Base-by-base conservation (phyloP, 495 filamentous ascomycete genomes). In the Xylaria bambusicola region DNA sequence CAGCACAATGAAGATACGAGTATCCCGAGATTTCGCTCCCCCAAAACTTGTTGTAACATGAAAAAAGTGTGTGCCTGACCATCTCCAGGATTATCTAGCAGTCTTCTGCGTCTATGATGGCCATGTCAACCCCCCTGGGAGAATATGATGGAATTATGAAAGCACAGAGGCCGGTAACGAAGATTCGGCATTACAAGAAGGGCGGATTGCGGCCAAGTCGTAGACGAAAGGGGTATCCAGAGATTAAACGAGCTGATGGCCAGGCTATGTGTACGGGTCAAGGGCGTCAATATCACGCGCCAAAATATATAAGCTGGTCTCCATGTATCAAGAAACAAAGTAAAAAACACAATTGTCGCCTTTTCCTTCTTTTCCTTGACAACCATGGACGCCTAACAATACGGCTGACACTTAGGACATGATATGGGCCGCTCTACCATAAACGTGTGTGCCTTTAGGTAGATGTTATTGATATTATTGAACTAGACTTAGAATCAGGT, bases 151-250 rank as follows among this genome's bases (percentile, higher is more conserved):
- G 36, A 51, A 42, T 33, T 44, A 31, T 45, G 38, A 44, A 53
- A 42, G 36, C 8, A 33, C 24, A 29, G 31, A 40, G 33, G n/a
- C 49, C 42, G 6, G 18, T 40, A 36, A 52, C 35, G 46, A 13
- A 44, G 20, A 52, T 52, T 60, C 41, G 18, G 47, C 57, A 60
- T 60, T 52, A 52, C 40, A 60, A 53, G 26, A 2, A 26, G 27
- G 29, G 33, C 27, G 57, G 52, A 59, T 46, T 53, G 45, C 31
- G 31, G 38, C 45, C 40, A 47, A 47, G 47, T 52, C 47, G 40
- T 23, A 4, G 6, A 42, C 31, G 29, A 29, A 42, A 40, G 41
- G 57, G 57, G 57, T 60, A 60, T 60, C 57, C 57, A 60, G 57
- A 60, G 18, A 33, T 24, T 52, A 33, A 44, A 60, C 4, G 31